Conservation (phyloP, 73 alveolate genomes). For the Diophrys sp. region DNA sequence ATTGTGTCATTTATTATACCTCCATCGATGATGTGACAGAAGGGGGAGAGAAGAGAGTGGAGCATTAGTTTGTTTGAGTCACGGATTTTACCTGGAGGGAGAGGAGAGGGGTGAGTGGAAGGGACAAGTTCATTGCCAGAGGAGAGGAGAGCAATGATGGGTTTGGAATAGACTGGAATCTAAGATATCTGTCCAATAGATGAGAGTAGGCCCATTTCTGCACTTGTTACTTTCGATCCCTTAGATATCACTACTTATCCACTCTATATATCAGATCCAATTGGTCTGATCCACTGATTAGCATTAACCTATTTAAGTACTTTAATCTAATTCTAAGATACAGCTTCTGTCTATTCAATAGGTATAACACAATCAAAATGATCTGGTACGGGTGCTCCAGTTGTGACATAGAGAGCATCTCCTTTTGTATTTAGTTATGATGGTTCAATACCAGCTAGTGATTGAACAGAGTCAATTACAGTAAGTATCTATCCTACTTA, state of each 20-base stretch:
- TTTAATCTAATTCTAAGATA: background rate
- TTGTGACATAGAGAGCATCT: slow-evolving; percentile 61
- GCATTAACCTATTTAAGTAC: slow-evolving; percentile 3
- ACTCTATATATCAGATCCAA: slow-evolving; percentile 49
- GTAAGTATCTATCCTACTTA: slow-evolving; percentile 6
- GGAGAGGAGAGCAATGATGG: slow-evolving; percentile 64
- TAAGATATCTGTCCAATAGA: slow-evolving; percentile 41
- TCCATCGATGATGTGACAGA: too few relatives aligned
- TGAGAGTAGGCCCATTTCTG: slow-evolving; percentile 59
- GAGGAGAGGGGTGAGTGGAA: background rate
- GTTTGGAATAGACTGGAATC: slow-evolving; percentile 34
- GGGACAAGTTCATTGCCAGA: slow-evolving; percentile 77
- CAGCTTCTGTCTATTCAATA: slow-evolving; percentile 54
- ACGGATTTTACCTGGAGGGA: background rate
- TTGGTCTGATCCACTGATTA: slow-evolving; percentile 36
- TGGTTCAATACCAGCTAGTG: slow-evolving; percentile 37
- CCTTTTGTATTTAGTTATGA: slow-evolving; percentile 12
- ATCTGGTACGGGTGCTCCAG: slow-evolving; percentile 76
- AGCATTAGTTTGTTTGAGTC: background rate
- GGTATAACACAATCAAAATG: slow-evolving; percentile 72
- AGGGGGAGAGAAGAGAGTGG: too few relatives aligned
- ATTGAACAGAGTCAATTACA: slow-evolving; percentile 6
- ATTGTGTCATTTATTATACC: too few relatives aligned
- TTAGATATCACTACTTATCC: slow-evolving; percentile 33
- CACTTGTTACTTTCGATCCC: slow-evolving; percentile 25